Evolutionary conservation across 1,284 basidiomycete species (phyloP).

Genomic region (Singerocomus inundabilis): DNA sequence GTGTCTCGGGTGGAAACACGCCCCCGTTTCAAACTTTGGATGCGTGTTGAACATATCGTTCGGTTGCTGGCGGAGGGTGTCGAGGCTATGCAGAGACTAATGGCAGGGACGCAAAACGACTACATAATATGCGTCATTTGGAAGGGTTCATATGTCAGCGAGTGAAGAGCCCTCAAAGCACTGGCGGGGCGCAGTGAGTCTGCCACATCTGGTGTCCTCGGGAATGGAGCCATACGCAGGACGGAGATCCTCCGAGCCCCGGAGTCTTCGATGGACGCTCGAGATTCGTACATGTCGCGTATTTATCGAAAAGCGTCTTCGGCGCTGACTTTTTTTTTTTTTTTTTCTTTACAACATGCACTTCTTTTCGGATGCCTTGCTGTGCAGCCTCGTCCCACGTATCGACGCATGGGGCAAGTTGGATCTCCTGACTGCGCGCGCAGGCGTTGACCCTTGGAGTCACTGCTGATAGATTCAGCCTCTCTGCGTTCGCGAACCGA

Average conservation of each 20-base stretch:
- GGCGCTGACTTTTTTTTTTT: conserved; percentile 13
- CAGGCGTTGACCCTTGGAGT: too few relatives aligned
- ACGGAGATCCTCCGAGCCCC: conserved; percentile 22
- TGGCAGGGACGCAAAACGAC: conserved; percentile 7
- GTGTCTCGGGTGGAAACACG: not conserved
- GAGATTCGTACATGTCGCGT: conserved; percentile 12
- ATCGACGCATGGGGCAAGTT: too few relatives aligned
- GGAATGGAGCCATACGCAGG: too few relatives aligned
- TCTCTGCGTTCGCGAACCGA: too few relatives aligned
- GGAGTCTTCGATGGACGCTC: conserved; percentile 21
- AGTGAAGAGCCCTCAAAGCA: conserved; percentile 16
- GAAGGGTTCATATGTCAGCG: not conserved
- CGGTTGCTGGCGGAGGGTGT: conserved; percentile 4
- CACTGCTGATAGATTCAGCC: conserved; percentile 1
- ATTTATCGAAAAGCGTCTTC: conserved; percentile 26
- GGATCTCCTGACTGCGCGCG: too few relatives aligned
- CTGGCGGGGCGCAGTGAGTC: not conserved
- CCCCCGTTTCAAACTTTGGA: conserved; percentile 10
- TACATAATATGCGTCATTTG: conserved; percentile 12
- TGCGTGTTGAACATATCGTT: too few relatives aligned
- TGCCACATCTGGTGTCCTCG: conserved; percentile 20
- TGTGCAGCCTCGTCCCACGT: too few relatives aligned
- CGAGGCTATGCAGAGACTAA: conserved; percentile 20
- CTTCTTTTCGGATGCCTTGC: conserved; percentile 12
- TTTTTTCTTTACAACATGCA: not conserved